Evolutionary conservation across 352 stramenopile species (phyloP), one percentile per base, ranked within the genome.

Genomic region (Globisporangium okanoganense): DNA sequence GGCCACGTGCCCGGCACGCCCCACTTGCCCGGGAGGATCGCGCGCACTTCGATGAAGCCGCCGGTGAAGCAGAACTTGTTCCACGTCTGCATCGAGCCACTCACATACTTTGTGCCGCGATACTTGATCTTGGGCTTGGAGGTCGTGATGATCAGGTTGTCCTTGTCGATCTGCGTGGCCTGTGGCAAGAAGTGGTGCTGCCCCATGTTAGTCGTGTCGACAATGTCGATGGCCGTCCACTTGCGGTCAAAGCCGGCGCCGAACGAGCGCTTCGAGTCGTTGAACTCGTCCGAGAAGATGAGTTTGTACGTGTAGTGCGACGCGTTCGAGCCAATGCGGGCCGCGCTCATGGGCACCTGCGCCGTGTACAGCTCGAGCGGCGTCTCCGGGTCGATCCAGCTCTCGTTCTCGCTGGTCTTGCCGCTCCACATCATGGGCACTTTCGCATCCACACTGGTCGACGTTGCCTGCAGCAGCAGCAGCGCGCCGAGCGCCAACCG

Each of bases 51-150:
- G 6, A 99, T 69, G 50, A 97, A 98, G 22, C 97, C 97, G 57
- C 97, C 97, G 3, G 96, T 98, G 76, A 98, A 99, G 72, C 97
- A 99, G 70, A 99, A 99, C 76, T 99, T 99, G 84, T 99, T 98
- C 97, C 97, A 99, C 24, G 79, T 92, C 70, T 98, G 95, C n/a
- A 99, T 50, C 75, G 97, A 98, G 33, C 94, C 96, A 61, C 87
- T 97, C 31, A 95, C 87, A 69, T 95, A 95, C 58, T 79, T 76
- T 22, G 85, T 58, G 47, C 70, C 78, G 45, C 75, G 80, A 70
- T 91, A 96, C 56, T 79, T 71, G n/a, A 93, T 69, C 61, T 85
- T 92, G 7, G 83, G 73, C 71, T 95, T 96, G 52, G 82, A 82
- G 3, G 90, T 95, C 49, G 79, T 91, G 72, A 98, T 98, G 55